A percentile compares a stretch with the other conserved stretches of the same genome.
phyloP scores from a whole-genome alignment of 2,329 filamentous ascomycete genomes.

The Cadophora malorum region DNA sequence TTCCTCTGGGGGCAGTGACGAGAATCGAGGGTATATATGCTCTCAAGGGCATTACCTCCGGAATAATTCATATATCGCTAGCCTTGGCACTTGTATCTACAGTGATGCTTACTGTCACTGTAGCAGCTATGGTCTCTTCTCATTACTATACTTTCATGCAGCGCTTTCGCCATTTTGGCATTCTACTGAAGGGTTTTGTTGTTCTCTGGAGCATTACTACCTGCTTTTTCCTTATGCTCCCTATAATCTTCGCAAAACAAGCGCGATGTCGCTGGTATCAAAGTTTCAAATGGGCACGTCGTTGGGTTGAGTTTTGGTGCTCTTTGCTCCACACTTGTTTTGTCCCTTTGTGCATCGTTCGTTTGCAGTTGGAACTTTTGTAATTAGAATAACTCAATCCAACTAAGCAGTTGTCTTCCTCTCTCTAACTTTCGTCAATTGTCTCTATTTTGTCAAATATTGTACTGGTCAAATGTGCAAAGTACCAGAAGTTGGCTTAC shows the following conservation, averaged over 20 bases:
- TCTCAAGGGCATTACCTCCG: constrained; percentile 12
- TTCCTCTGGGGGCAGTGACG: constrained; percentile 2
- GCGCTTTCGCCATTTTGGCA: constrained; percentile 10
- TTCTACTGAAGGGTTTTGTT: constrained; percentile 15
- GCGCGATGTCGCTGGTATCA: not conserved
- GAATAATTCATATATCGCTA: constrained; percentile 14
- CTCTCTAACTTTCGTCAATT: not conserved
- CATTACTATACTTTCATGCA: constrained; percentile 15
- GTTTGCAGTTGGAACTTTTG: constrained; percentile 1
- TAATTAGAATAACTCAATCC: constrained; percentile 4
- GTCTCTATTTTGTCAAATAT: constrained; percentile 2
- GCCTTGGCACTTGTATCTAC: constrained; percentile 13
- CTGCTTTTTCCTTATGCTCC: constrained; percentile 7
- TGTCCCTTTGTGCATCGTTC: constrained; percentile 12
- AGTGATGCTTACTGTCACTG: constrained; percentile 11
- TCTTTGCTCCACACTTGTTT: constrained; percentile 12
- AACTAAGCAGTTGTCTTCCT: constrained; percentile 1
- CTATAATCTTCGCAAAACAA: constrained; percentile 9
- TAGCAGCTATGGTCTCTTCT: constrained; percentile 19
- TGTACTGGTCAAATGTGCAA: constrained; percentile 1
- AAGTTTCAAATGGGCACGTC: not conserved
- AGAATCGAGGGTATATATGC: constrained; percentile 13
- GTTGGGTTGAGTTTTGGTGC: constrained; percentile 13
- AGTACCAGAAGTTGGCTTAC: not conserved
- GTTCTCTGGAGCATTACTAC: constrained; percentile 11